Evolutionary conservation across 345 rosid genomes (phyloP).

Genomic region (Populus euphratica): DNA sequence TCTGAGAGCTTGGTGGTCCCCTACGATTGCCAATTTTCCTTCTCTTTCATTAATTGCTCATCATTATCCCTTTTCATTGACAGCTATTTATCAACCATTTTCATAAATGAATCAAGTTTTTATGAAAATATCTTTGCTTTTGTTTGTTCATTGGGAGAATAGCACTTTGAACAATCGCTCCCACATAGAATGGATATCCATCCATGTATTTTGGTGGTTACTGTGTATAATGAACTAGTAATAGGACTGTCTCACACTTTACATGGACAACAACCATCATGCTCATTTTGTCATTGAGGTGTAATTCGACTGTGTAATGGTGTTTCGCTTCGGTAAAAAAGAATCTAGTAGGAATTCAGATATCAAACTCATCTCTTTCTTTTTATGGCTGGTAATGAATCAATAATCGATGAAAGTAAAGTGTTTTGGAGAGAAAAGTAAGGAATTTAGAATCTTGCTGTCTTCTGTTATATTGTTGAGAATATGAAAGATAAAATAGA

Average conservation of each 20-base stretch:
- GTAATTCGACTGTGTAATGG: no score
- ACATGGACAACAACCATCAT: no score
- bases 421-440: not conserved
- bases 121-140: not conserved
- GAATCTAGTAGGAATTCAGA: no score
- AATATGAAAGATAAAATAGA: no score
- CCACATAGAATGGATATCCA: not conserved
- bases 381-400: not conserved
- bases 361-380: not conserved
- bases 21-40: conserved; percentile 30
- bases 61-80: not conserved
- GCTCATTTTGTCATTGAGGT: no score
- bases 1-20: conserved; percentile 42
- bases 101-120: not conserved
- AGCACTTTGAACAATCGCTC: no score
- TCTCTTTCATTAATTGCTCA: conserved; percentile 13
- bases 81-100: not conserved
- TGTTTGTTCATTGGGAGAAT: not conserved
- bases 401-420: not conserved
- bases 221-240: no score
- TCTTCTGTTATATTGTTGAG: no score
- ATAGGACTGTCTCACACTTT: no score
- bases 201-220: not conserved
- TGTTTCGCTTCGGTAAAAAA: no score
- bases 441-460: not conserved